A percentile compares a stretch with the other conserved stretches of the same genome.
phyloP scores from a whole-genome alignment of 257 asterid species.

The Thymus quinquecostatus region DNA sequence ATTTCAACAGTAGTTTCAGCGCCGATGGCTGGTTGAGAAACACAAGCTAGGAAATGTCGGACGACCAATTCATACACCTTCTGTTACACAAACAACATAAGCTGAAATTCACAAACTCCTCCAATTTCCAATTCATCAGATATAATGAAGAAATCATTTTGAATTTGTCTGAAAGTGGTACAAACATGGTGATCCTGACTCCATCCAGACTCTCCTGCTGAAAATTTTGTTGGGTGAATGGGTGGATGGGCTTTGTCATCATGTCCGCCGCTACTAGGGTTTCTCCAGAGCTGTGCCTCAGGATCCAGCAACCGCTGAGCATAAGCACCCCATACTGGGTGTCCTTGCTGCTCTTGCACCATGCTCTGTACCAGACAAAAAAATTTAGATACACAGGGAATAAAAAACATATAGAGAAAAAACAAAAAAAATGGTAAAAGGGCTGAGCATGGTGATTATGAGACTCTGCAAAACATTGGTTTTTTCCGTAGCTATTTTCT shows the following conservation, averaged over 20 bases:
- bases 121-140: constrained; percentile 20
- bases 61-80: constrained; percentile 94
- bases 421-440: background rate
- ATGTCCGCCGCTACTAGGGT: constrained; percentile 89
- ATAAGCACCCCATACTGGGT: constrained; percentile 87
- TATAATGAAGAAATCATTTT: background rate
- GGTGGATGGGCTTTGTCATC: constrained; percentile 99
- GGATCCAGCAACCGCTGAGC: constrained; percentile 88
- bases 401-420: constrained; percentile 1
- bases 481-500: constrained; percentile 5
- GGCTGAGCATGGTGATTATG: constrained; percentile 16
- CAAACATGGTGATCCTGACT: constrained; percentile 95
- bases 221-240: constrained; percentile 94
- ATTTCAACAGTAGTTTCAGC: constrained; percentile 96
- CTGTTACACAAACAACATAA: constrained; percentile 52
- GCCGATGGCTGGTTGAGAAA: constrained; percentile 94
- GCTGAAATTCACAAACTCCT: constrained; percentile 27
- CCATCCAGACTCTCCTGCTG: constrained; percentile 93
- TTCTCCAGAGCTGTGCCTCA: constrained; percentile 83
- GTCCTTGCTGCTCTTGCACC: constrained; percentile 91
- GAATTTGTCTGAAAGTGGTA: constrained; percentile 33
- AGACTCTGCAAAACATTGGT: constrained; percentile 18
- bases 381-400: constrained; percentile 7
- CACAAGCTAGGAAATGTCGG: constrained; percentile 98
- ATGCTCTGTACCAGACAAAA: constrained; percentile 57